These are phyloP conservation scores for Apiospora rasikravindrae DNA, from an alignment of 2,329 filamentous ascomycete genomes.

Conservation along the genomic window DNA sequence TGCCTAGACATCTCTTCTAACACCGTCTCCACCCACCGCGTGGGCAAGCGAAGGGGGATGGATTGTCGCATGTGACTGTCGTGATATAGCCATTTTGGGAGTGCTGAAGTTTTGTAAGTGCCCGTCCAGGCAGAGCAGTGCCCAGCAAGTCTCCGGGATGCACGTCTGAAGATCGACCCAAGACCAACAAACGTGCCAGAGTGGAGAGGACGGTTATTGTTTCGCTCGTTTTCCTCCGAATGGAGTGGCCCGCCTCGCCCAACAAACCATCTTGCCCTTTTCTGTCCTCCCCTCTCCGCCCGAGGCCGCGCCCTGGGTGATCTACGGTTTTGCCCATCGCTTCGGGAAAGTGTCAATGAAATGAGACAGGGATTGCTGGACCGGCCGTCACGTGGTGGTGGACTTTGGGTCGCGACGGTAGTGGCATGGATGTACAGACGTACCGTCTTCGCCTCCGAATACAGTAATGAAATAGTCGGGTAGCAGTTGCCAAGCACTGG, in stretches of 20 bases:
- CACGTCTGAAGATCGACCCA: constrained; percentile 6
- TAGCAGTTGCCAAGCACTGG: background rate
- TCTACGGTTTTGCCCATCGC: background rate
- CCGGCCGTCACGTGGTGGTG: constrained; percentile 1
- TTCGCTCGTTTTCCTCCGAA: constrained; percentile 11
- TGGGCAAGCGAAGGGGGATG: background rate
- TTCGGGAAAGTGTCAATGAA: constrained; percentile 12
- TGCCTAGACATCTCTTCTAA: background rate
- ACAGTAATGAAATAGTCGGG: background rate
- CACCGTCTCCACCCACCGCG: constrained; percentile 2
- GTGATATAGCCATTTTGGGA: background rate
- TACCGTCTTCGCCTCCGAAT: background rate
- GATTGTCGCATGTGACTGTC: constrained; percentile 5
- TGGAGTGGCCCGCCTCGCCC: background rate
- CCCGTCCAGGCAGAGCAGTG: background rate
- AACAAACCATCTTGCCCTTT: background rate
- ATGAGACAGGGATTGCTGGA: background rate
- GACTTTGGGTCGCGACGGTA: background rate
- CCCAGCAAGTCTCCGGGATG: background rate
- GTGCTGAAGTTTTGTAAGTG: background rate
- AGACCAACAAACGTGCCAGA: background rate
- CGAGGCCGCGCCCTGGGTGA: background rate
- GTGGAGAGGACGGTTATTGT: constrained; percentile 5
- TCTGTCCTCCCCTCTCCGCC: background rate
- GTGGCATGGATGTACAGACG: background rate